Evolutionary conservation across 1,139 yeast genomes (phyloP).

Genomic region (Suzukiozyma palmioleophila): DNA sequence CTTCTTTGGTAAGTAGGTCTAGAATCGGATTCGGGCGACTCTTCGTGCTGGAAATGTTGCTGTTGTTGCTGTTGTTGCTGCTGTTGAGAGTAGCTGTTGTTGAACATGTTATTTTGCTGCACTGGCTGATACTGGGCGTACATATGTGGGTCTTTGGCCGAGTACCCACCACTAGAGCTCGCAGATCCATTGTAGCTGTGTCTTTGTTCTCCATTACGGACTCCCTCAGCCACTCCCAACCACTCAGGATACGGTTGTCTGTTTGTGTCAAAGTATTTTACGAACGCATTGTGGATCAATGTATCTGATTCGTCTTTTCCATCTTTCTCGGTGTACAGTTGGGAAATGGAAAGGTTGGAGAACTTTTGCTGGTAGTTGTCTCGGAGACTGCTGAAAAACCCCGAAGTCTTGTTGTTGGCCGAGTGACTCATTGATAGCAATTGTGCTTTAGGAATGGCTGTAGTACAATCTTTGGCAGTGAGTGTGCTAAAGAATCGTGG

Average conservation of each 20-base stretch:
- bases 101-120: constrained; percentile 17
- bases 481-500: too few relatives aligned
- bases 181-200: constrained; percentile 3
- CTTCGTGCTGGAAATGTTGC: constrained; percentile 8
- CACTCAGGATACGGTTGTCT: constrained; percentile 42
- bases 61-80: constrained; percentile 13
- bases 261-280: constrained; percentile 32
- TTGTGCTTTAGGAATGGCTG: too few relatives aligned
- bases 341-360: constrained; percentile 29
- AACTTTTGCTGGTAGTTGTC: constrained; percentile 33
- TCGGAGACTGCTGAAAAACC: constrained; percentile 34
- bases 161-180: not conserved
- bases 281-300: constrained; percentile 43
- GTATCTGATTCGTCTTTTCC: constrained; percentile 38
- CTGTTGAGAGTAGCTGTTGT: constrained; percentile 18
- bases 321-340: constrained; percentile 31
- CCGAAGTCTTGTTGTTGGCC: constrained; percentile 6
- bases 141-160: not conserved
- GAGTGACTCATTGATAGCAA: constrained; percentile 1
- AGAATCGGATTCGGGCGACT: constrained; percentile 10
- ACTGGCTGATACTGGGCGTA: constrained; percentile 27
- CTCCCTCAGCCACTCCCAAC: constrained; percentile 29
- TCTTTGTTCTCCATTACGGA: not conserved
- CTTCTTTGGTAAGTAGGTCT: constrained; percentile 26
- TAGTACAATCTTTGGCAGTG: too few relatives aligned